Percentiles rank a stretch among this genome's conserved stretches.
phyloP scores from a whole-genome alignment of 352 stramenopile genomes.

The Phytophthora uliginosa region DNA sequence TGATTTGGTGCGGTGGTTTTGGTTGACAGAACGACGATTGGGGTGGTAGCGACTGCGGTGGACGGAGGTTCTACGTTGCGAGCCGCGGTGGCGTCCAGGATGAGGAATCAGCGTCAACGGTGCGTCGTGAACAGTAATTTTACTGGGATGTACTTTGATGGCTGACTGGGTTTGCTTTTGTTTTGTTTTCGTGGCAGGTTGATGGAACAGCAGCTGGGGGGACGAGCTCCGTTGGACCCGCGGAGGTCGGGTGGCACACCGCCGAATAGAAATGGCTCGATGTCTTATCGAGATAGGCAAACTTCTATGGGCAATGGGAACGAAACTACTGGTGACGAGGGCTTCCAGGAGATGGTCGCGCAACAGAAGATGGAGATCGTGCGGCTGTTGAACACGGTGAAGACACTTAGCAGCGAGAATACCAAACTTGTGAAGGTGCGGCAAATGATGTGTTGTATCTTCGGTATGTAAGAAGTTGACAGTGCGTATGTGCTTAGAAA shows the following conservation, averaged over 20 bases:
- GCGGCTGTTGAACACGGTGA: slow-evolving; percentile 84
- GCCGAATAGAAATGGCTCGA: slow-evolving; percentile 21
- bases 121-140: slow-evolving; percentile 19
- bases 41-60: slow-evolving; percentile 71
- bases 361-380: slow-evolving; percentile 89
- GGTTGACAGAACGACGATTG: slow-evolving; percentile 49
- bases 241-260: slow-evolving; percentile 24
- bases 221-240: slow-evolving; percentile 46
- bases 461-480: neutral
- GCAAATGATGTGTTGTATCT: neutral
- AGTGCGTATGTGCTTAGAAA: slow-evolving; percentile 59
- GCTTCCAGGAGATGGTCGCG: slow-evolving; percentile 62
- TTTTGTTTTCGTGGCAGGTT: slow-evolving; percentile 47
- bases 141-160: neutral
- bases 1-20: neutral
- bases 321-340: slow-evolving; percentile 39
- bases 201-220: slow-evolving; percentile 86
- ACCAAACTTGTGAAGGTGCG: slow-evolving; percentile 84
- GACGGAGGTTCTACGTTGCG: slow-evolving; percentile 83
- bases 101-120: slow-evolving; percentile 85
- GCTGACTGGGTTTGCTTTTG: slow-evolving; percentile 2
- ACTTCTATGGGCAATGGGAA: slow-evolving; percentile 1
- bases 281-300: slow-evolving; percentile 26
- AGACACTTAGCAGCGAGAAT: slow-evolving; percentile 88
- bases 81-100: slow-evolving; percentile 82